phyloP scores from a whole-genome alignment of 257 asterid genomes.

The Plectranthus barbatus region DNA sequence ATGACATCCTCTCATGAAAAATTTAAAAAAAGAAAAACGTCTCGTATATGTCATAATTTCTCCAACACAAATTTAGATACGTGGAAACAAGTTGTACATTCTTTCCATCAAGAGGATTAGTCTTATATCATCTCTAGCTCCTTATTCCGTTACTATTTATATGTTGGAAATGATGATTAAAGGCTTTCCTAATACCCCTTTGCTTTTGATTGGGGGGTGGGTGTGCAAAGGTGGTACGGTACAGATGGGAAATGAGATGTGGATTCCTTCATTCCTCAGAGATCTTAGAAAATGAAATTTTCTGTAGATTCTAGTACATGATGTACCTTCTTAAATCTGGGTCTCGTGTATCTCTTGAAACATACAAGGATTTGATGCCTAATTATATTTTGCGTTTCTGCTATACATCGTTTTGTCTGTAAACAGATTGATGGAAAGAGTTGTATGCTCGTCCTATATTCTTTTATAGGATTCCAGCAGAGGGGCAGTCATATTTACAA shows the following conservation, averaged over 20 bases:
- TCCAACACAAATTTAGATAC: not conserved
- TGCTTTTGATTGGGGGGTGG: not conserved
- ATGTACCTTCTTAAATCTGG: not conserved
- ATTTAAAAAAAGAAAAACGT: not conserved
- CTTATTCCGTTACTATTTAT: not conserved
- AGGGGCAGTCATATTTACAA: slow-evolving; percentile 14
- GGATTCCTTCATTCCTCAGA: no score
- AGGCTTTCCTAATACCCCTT: not conserved
- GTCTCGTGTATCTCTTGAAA: not conserved
- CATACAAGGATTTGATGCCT: not conserved
- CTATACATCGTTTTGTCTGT: not conserved
- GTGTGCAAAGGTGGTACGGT: not conserved
- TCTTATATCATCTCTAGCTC: not conserved
- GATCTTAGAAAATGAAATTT: no score
- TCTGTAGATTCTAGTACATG: not conserved
- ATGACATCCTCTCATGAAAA: not conserved
- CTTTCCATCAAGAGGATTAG: not conserved
- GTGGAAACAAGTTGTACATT: not conserved
- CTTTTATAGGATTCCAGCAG: slow-evolving; percentile 27
- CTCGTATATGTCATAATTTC: not conserved
- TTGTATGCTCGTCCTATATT: slow-evolving; percentile 7
- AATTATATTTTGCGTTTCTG: not conserved
- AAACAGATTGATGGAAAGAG: not conserved
- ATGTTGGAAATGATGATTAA: not conserved
- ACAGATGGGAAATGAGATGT: not conserved